Evolutionary conservation across 495 filamentous ascomycete species (phyloP), one percentile per base, ranked within the genome.

Genomic region (Articulospora tetracladia): DNA sequence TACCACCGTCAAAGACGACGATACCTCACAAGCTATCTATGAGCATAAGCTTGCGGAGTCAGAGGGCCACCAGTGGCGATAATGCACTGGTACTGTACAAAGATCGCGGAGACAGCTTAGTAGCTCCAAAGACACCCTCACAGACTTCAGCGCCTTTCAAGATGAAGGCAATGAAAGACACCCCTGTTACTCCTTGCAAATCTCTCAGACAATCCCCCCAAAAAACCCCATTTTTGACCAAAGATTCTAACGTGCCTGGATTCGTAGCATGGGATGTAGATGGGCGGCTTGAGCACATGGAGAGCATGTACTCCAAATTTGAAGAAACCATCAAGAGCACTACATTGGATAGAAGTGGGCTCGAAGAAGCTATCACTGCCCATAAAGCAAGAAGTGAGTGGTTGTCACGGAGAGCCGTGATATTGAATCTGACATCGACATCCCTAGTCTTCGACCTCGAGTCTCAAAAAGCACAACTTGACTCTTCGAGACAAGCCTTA

Each of bases 361-460:
- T 90, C 54, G 89, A 91, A 64, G 88, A 93, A 55, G 79, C 82
- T 0, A 76, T 93, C 22, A 80, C 83, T 3, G 25, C 89, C 3
- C 87, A 88, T 65, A 92, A 94, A 70, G 78, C 79, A 34, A 79
- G 84, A 82, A 81, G 92, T 96, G 77, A 59, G 86, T 74, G 30
- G n/a, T 53, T 12, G n/a, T 47, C 27, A 1, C 17, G 13, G 3
- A 32, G 30, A 1, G 19, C 24, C 23, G 13, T 41, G 32, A 3
- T 12, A 34, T 10, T 24, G 49, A 8, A 62, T 27, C 58, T 56
- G 24, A 54, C 25, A 15, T 26, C 8, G n/a, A 39, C 53, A 25
- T 50, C 17, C 72, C 50, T 62, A 97, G 92, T 88, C 46, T 73
- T 67, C 57, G 85, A 90, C 23, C 75, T 95, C 2, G 89, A 93